These are phyloP conservation scores for Aegilops speltoides DNA, from an alignment of 176 grass and related monocot genomes.

Conservation along the genomic window DNA sequence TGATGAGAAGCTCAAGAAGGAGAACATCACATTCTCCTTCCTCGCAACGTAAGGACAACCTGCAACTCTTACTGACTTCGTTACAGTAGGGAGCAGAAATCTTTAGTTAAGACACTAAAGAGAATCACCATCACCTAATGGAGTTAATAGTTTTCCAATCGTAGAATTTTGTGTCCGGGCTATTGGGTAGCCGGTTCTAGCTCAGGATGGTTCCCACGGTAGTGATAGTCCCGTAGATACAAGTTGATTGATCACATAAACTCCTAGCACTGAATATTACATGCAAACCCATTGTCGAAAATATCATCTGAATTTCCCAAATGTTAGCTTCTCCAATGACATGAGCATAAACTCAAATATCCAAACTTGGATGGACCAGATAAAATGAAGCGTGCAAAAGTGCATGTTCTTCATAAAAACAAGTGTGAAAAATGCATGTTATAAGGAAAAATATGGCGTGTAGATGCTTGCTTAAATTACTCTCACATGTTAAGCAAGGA, in stretches of 20 bases:
- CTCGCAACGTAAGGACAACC: no score
- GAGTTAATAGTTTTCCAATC: not conserved
- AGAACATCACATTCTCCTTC: no score
- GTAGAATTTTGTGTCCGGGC: not conserved
- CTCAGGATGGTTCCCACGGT: not conserved
- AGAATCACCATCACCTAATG: not conserved
- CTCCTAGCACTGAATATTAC: not conserved
- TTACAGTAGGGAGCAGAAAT: not conserved
- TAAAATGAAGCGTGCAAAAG: not conserved
- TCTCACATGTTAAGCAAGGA: no score
- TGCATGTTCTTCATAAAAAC: not conserved
- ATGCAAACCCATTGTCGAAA: not conserved
- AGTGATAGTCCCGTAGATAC: not conserved
- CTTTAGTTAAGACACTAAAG: not conserved
- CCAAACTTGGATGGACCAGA: not conserved
- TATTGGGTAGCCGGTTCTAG: not conserved
- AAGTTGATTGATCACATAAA: not conserved
- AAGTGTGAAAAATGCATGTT: not conserved
- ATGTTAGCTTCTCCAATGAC: constrained; percentile 7
- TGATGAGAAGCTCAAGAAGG: no score
- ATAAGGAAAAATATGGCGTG: no score
- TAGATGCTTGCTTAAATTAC: no score
- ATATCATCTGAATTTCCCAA: not conserved
- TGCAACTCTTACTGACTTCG: no score
- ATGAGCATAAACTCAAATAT: constrained; percentile 1